A percentile compares a stretch with the other conserved stretches of the same genome.
These are phyloP conservation scores for Angomonas desouzai DNA, from an alignment of 208 protist species.

Conservation along the genomic window DNA sequence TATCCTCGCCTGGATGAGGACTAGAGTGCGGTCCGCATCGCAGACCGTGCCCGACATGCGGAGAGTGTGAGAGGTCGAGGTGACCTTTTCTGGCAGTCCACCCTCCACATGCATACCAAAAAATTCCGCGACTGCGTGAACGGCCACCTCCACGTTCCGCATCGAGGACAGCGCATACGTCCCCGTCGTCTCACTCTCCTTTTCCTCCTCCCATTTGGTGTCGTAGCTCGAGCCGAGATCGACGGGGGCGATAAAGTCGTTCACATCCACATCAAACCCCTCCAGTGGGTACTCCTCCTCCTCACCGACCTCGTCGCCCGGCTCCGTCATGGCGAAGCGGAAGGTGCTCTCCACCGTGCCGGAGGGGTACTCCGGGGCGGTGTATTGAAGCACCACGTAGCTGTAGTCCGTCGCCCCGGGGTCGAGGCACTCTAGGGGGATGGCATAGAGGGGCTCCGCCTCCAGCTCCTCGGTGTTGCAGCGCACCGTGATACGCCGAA, in stretches of 20 bases:
- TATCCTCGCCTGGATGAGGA: slow-evolving; percentile 71
- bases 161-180: slow-evolving; percentile 82
- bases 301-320: slow-evolving; percentile 23
- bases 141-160: slow-evolving; percentile 81
- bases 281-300: slow-evolving; percentile 86
- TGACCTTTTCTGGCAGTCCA: slow-evolving; percentile 68
- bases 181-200: slow-evolving; percentile 63
- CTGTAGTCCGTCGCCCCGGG: slow-evolving; percentile 57
- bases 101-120: slow-evolving; percentile 82
- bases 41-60: slow-evolving; percentile 71
- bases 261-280: slow-evolving; percentile 77
- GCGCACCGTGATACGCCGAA: slow-evolving; percentile 85
- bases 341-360: slow-evolving; percentile 61
- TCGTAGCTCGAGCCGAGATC: slow-evolving; percentile 37
- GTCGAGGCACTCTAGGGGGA: slow-evolving; percentile 54
- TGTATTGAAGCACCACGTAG: slow-evolving; percentile 75
- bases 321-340: slow-evolving; percentile 68
- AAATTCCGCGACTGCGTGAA: slow-evolving; percentile 75
- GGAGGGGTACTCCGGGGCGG: slow-evolving; percentile 55
- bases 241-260: slow-evolving; percentile 71
- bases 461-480: slow-evolving; percentile 74
- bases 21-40: slow-evolving; percentile 47
- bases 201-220: slow-evolving; percentile 41
- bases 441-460: slow-evolving; percentile 78
- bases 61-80: slow-evolving; percentile 69